Evolutionary conservation across 164 flowering plant genomes (phyloP), one percentile per base, ranked within the genome.

Genomic region (Brasenia schreberi): DNA sequence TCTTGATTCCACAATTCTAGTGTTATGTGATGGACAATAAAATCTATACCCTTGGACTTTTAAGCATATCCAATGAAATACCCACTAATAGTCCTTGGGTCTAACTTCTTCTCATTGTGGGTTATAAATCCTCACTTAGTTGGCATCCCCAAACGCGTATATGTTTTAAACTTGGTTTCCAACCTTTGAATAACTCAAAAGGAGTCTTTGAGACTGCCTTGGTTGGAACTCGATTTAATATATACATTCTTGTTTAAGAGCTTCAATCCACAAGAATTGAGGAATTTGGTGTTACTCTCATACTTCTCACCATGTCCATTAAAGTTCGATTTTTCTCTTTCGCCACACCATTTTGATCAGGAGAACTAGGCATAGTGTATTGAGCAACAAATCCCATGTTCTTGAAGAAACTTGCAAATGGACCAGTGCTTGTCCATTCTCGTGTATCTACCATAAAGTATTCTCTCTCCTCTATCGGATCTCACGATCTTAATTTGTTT

Each of bases 31-130:
- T 64, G 66, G 1, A 19, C 53, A 64, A 39, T 64, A 64, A 67
- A 67, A 67, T 33, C 43, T 61, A 19, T 43, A 67, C 3, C 69
- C 64, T 18, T 67, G 6, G 17, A 61, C 19, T 10, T 59, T 43
- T 67, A 9, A 4, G 12, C 39, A 67, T 67, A 67, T 39, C 63
- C 69, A 61, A 67, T 67, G n/a, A 19, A 67, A 67, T 5, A 67
- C n/a, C 65, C 14, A n/a, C 39, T 33, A 5, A 7, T 27, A 11
- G 52, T 67, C 19, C 42, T 67, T 4, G 18, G n/a, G 7, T n/a
- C 53, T 27, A 59, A 33, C 39, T 6, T 16, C 62, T n/a, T 0
- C 0, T 60, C 5, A n/a, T 19, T 6, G 5, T 5, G 17, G 62
- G 62, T 60, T 60, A 60, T 44, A 44, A 5, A 60, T 7, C 17